Evolutionary conservation across 169 alveolate genomes (phyloP).

Genomic region (Plasmodium relictum): DNA sequence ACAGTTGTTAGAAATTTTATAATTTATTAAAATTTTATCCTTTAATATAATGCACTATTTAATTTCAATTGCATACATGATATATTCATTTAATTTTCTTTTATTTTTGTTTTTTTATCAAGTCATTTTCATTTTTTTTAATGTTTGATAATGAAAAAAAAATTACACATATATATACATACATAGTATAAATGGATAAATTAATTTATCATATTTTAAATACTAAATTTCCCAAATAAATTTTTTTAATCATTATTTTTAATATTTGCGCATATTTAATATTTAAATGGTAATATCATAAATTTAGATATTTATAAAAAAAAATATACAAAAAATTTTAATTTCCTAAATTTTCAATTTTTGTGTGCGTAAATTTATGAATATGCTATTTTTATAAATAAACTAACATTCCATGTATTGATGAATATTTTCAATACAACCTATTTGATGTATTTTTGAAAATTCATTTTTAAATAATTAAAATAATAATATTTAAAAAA

Average conservation of each 20-base stretch:
- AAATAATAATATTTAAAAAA: too few relatives aligned
- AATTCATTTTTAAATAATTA: not conserved
- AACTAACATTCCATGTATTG: not conserved
- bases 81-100: not conserved
- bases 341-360: not conserved
- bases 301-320: not conserved
- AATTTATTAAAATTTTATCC: slow-evolving; percentile 16
- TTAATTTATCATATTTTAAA: slow-evolving; percentile 6
- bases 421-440: too few relatives aligned
- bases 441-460: not conserved
- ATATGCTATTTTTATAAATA: slow-evolving; percentile 8
- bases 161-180: not conserved
- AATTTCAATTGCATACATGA: not conserved
- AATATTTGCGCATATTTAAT: slow-evolving; percentile 8
- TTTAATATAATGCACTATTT: slow-evolving; percentile 32
- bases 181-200: not conserved
- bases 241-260: slow-evolving; percentile 3
- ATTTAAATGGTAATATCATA: not conserved
- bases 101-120: not conserved
- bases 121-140: not conserved
- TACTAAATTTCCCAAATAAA: slow-evolving; percentile 14
- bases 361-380: slow-evolving; percentile 41
- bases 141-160: not conserved
- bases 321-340: not conserved
- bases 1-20: slow-evolving; percentile 5